These are phyloP conservation scores for Neobulgaria alba DNA, from an alignment of 2,329 filamentous ascomycete genomes.

Conservation along the genomic window DNA sequence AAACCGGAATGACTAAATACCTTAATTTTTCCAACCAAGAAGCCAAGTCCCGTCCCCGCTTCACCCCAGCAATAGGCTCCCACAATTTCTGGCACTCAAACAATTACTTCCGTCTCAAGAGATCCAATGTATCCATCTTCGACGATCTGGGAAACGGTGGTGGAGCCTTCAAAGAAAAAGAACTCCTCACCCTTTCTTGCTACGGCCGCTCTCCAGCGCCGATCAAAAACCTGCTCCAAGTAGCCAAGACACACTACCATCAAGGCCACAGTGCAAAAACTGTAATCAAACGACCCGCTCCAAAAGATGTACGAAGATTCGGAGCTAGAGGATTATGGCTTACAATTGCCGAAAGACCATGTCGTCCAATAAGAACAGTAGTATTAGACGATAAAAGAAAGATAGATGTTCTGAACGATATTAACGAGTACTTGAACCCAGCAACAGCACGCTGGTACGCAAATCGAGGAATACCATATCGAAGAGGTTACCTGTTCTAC, in stretches of 20 bases:
- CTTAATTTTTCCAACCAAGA: slow-evolving; percentile 53
- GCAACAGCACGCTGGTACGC: slow-evolving; percentile 65
- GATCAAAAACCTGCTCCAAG: slow-evolving; percentile 46
- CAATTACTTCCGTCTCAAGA: slow-evolving; percentile 39
- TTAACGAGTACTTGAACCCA: slow-evolving; percentile 71
- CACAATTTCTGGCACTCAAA: slow-evolving; percentile 48
- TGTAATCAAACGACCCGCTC: slow-evolving; percentile 45
- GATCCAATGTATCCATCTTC: slow-evolving; percentile 20
- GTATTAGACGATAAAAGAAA: slow-evolving; percentile 63
- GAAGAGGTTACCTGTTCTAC: slow-evolving; percentile 69
- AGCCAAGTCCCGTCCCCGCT: slow-evolving; percentile 42
- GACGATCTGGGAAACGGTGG: slow-evolving; percentile 11
- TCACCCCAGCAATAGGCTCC: slow-evolving; percentile 43
- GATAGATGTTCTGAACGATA: slow-evolving; percentile 55
- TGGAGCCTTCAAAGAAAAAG: slow-evolving; percentile 39
- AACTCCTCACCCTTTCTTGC: slow-evolving; percentile 46
- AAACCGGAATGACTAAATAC: slow-evolving; percentile 37
- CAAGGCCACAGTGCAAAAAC: slow-evolving; percentile 47
- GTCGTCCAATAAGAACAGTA: slow-evolving; percentile 66
- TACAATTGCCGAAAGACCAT: slow-evolving; percentile 52
- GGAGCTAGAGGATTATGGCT: slow-evolving; percentile 41
- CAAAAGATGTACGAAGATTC: slow-evolving; percentile 38
- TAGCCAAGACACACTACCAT: slow-evolving; percentile 45
- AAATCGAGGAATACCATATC: slow-evolving; percentile 64
- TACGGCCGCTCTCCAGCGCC: slow-evolving; percentile 42